A percentile compares a stretch with the other conserved stretches of the same genome.
These are phyloP conservation scores for Plicaturopsis crispa DNA, from an alignment of 768 basidiomycete genomes.

Conservation along the genomic window DNA sequence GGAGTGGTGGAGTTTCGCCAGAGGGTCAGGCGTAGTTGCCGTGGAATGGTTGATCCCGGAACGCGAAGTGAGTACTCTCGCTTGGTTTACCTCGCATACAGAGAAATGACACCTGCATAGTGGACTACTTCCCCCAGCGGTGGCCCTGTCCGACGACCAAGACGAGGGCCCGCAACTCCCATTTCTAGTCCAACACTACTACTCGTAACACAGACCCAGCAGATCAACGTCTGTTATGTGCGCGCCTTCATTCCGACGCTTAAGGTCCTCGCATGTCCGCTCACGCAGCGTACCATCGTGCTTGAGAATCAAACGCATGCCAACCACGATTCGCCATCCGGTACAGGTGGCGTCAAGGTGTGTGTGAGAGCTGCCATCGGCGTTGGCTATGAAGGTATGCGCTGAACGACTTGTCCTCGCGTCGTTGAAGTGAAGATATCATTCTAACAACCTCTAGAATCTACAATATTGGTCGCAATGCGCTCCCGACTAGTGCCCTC, in stretches of 20 bases:
- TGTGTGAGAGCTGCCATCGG: conserved; percentile 58
- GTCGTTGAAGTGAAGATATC: conserved; percentile 4
- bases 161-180: conserved; percentile 48
- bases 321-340: conserved; percentile 22
- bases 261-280: conserved; percentile 40
- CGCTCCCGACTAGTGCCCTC: conserved; percentile 45
- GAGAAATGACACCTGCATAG: conserved; percentile 25
- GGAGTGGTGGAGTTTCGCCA: conserved; percentile 47
- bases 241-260: conserved; percentile 36
- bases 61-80: conserved; percentile 44
- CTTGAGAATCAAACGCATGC: conserved; percentile 24
- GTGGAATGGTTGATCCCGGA: conserved; percentile 53
- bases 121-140: conserved; percentile 43
- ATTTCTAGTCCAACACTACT: conserved; percentile 48
- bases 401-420: neutral
- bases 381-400: conserved; percentile 48
- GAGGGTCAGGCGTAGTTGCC: conserved; percentile 49
- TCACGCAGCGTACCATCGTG: conserved; percentile 32
- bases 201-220: conserved; percentile 58
- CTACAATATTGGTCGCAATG: conserved; percentile 54
- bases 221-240: conserved; percentile 46
- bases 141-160: conserved; percentile 46
- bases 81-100: neutral
- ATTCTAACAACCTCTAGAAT: conserved; percentile 38
- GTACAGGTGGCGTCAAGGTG: conserved; percentile 31